These are phyloP conservation scores for Waltergamsia citrina DNA, from an alignment of 2,329 filamentous ascomycete genomes.

Conservation along the genomic window DNA sequence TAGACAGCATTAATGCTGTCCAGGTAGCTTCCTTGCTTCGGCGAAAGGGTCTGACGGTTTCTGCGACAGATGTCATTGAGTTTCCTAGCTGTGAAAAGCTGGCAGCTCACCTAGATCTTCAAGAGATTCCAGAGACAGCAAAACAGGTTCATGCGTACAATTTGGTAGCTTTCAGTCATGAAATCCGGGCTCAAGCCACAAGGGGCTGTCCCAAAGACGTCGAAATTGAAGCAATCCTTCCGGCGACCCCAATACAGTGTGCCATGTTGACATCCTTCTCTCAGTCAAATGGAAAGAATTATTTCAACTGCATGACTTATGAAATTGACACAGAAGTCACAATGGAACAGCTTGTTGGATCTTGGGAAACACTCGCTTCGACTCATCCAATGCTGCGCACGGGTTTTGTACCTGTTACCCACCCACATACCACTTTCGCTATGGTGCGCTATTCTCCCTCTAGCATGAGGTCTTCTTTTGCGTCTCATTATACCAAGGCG, in stretches of 20 bases:
- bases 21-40: constrained; percentile 66
- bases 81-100: constrained; percentile 36
- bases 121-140: constrained; percentile 8
- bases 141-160: constrained; percentile 22
- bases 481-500: no score
- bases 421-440: constrained; percentile 53
- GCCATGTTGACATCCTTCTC: constrained; percentile 72
- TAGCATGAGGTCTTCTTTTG: no score
- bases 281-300: constrained; percentile 55
- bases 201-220: constrained; percentile 8
- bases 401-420: constrained; percentile 57
- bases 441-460: constrained; percentile 56
- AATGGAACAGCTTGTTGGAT: constrained; percentile 31
- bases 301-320: constrained; percentile 65
- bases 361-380: constrained; percentile 48
- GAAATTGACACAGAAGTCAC: constrained; percentile 30
- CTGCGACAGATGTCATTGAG: constrained; percentile 67
- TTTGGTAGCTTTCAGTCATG: constrained; percentile 25
- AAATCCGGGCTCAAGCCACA: constrained; percentile 18
- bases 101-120: constrained; percentile 13
- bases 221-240: constrained; percentile 50
- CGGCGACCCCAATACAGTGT: constrained; percentile 71
- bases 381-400: constrained; percentile 66
- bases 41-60: constrained; percentile 44
- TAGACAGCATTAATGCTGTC: constrained; percentile 82